phyloP scores from a whole-genome alignment of 306 rosid genomes.

The Ochetophila trinervis region DNA sequence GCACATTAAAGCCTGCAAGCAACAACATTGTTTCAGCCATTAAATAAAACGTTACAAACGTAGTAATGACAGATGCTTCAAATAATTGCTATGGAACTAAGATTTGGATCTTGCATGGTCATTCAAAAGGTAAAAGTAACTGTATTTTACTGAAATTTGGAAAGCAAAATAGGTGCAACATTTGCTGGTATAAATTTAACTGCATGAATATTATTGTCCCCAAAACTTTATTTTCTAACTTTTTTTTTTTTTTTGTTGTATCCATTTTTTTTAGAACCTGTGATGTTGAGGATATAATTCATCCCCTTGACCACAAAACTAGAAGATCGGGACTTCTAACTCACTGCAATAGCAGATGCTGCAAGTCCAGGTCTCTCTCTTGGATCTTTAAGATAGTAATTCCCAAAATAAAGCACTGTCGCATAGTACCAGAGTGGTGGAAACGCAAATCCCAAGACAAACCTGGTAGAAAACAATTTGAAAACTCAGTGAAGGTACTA shows the following conservation, averaged over 20 bases:
- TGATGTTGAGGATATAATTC: neutral
- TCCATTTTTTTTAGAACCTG: too few relatives aligned
- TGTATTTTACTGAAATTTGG: too few relatives aligned
- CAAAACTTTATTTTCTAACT: too few relatives aligned
- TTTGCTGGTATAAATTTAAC: too few relatives aligned
- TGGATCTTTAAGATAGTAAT: conserved; percentile 25
- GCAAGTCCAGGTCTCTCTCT: conserved; percentile 45
- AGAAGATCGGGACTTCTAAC: too few relatives aligned
- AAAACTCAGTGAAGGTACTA: neutral
- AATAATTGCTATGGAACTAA: neutral
- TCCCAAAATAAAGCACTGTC: conserved; percentile 28
- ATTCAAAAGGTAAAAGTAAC: too few relatives aligned
- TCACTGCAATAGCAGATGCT: conserved; percentile 45
- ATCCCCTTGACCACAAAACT: too few relatives aligned
- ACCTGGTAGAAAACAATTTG: conserved; percentile 9
- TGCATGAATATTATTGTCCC: too few relatives aligned
- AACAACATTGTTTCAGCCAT: neutral
- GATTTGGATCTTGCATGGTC: too few relatives aligned
- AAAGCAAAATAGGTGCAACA: too few relatives aligned
- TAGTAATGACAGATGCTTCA: neutral
- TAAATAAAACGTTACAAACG: neutral
- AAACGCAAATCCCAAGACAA: conserved; percentile 39
- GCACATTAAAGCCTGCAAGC: conserved; percentile 38
- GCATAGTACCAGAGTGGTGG: conserved; percentile 41
- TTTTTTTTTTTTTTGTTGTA: too few relatives aligned